phyloP scores from a whole-genome alignment of 495 filamentous ascomycete genomes.

The Patellaria atrata region DNA sequence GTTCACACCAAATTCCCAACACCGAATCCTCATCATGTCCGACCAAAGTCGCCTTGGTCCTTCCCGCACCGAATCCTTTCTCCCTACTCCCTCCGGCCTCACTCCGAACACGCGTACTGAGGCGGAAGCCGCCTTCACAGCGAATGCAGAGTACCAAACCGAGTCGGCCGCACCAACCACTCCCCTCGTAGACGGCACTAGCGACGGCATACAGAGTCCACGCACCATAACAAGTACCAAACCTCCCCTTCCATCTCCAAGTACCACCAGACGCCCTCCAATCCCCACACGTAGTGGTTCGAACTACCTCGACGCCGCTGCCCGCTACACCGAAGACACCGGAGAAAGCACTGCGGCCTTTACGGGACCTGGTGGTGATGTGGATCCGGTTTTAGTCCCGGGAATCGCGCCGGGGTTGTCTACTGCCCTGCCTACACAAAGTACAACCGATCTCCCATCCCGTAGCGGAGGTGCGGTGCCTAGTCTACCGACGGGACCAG shows the following conservation, averaged over 20 bases:
- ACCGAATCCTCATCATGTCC: no score
- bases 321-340: no score
- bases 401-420: neutral
- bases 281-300: slow-evolving; percentile 4
- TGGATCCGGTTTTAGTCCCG: slow-evolving; percentile 1
- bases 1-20: no score
- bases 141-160: slow-evolving; percentile 14
- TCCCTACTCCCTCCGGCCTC: slow-evolving; percentile 11
- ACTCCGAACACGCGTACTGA: slow-evolving; percentile 22
- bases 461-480: neutral
- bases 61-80: no score
- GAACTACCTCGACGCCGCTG: slow-evolving; percentile 11
- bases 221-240: neutral
- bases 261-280: slow-evolving; percentile 1
- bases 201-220: neutral
- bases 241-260: neutral
- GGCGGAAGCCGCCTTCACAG: slow-evolving; percentile 19
- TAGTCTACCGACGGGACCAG: slow-evolving; percentile 8
- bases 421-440: neutral
- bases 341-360: slow-evolving; percentile 3
- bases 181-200: slow-evolving; percentile 2
- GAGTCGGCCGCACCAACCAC: slow-evolving; percentile 18
- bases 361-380: neutral
- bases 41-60: no score
- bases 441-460: neutral